Conservation (phyloP, 2,329 filamentous ascomycete genomes). For the Moelleriella libera region DNA sequence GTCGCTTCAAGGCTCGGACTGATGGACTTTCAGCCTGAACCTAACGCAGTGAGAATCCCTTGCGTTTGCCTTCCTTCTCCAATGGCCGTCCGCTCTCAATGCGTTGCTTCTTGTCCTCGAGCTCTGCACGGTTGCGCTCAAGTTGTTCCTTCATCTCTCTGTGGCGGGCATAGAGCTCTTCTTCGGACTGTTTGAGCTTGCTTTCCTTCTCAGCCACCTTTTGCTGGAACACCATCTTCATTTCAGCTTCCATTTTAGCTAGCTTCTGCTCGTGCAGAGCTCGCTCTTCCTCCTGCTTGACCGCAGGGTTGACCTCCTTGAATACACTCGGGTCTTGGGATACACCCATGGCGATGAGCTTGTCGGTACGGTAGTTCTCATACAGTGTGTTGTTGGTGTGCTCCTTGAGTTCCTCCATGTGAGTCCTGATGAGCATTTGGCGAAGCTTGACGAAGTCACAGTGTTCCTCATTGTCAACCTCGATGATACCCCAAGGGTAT, state of each 20-base stretch:
- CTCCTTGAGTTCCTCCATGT: slow-evolving; percentile 99
- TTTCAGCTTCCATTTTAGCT: slow-evolving; percentile 99
- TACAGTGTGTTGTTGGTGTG: slow-evolving; percentile 98
- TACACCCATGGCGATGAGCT: slow-evolving; percentile 96
- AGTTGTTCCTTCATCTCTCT: slow-evolving; percentile 99
- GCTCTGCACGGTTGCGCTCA: slow-evolving; percentile 82
- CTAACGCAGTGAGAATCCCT: slow-evolving; percentile 98
- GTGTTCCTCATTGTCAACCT: slow-evolving; percentile 99
- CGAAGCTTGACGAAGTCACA: slow-evolving; percentile 99
- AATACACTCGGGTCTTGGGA: slow-evolving; percentile 97
- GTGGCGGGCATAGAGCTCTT: slow-evolving; percentile 94
- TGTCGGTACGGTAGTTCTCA: slow-evolving; percentile 99
- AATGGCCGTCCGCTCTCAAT: slow-evolving; percentile 90
- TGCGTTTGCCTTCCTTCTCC: slow-evolving; percentile 97
- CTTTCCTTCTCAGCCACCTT: slow-evolving; percentile 99
- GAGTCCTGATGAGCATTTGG: slow-evolving; percentile 98
- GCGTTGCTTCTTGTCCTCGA: slow-evolving; percentile 96
- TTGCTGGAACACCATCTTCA: slow-evolving; percentile 99
- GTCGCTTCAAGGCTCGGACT: slow-evolving; percentile 2
- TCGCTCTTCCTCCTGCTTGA: slow-evolving; percentile 99
- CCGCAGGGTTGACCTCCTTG: slow-evolving; percentile 99
- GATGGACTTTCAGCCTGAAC: slow-evolving; percentile 2
- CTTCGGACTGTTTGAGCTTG: slow-evolving; percentile 98
- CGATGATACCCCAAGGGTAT: slow-evolving; percentile 97
- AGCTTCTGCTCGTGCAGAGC: slow-evolving; percentile 98